Conservation (phyloP, 345 rosid genomes). For the Bruguiera sexangula region DNA sequence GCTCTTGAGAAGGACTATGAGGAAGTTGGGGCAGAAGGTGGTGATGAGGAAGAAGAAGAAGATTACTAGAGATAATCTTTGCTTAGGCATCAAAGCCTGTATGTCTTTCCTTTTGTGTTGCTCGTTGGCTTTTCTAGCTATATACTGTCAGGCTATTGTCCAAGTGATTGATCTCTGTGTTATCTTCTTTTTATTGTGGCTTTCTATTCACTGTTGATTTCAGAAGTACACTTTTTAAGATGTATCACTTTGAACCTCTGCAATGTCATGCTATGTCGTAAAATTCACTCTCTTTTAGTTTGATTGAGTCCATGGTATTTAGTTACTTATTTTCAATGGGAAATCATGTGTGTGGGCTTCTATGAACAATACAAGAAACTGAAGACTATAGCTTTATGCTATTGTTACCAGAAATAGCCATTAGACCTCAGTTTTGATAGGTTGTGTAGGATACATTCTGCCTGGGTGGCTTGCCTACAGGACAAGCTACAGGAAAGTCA, state of each 20-base stretch:
- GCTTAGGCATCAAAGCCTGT: slow-evolving; percentile 7
- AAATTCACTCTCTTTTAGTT: slow-evolving; percentile 1
- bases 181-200: slow-evolving; percentile 8
- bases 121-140: slow-evolving; percentile 10
- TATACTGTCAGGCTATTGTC: slow-evolving; percentile 8
- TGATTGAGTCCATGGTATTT: background rate
- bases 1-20: slow-evolving; percentile 1
- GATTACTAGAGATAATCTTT: background rate
- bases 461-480: too few relatives aligned
- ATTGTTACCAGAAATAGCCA: background rate
- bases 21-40: background rate
- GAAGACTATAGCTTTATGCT: background rate
- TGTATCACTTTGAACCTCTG: slow-evolving; percentile 4
- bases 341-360: background rate
- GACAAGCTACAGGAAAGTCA: too few relatives aligned
- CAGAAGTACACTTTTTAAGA: slow-evolving; percentile 11
- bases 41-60: background rate
- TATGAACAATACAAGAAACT: background rate
- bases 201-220: slow-evolving; percentile 15
- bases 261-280: slow-evolving; percentile 13
- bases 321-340: background rate
- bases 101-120: slow-evolving; percentile 4
- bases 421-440: background rate
- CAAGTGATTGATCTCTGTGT: background rate
- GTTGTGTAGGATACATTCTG: too few relatives aligned